Evolutionary conservation across 2,329 filamentous ascomycete genomes (phyloP), one percentile per base, ranked within the genome.

Genomic region (Intubia oerlemansii): DNA sequence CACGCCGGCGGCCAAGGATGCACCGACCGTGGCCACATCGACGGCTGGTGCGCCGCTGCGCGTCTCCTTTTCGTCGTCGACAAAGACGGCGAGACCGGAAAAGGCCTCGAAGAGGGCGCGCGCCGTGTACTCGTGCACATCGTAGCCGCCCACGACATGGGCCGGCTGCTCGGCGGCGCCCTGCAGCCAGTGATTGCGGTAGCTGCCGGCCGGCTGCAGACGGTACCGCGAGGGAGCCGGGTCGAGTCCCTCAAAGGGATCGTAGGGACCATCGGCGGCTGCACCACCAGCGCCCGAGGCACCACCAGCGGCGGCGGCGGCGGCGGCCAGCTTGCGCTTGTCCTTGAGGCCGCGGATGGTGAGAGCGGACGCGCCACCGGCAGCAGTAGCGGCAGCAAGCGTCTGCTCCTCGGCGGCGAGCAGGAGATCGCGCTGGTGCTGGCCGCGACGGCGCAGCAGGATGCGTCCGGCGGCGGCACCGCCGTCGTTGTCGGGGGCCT

Each of bases 31-130:
- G 2, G 46, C 49, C 13, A 53, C 47, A 27, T 54, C 44, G 1
- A 44, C 42, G 4, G 41, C 44, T 4, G 39, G 41, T 28, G 24
- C 21, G 3, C 32, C 32, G 41, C 43, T 43, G 7, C 44, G 46
- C 25, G 41, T 46, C 25, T 56, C 51, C 49, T 65, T 66, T 44
- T 91, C 84, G 25, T 93, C 81, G 20, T 66, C 74, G 24, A 98
- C 58, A 41, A 91, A 90, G 24, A 91, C 78, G 1, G 78, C 81
- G 34, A 98, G 49, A 0, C 90, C 88, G 0, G 79, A 70, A 51
- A 93, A 95, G 0, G 85, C 82, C 45, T 93, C 84, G 35, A 80
- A 77, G 45, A 98, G 54, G 15, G 79, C 73, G 15, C 84, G 62
- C 7, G 70, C 60, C 42, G 81, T 79, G 44, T 88, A 95, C 45